phyloP scores from a whole-genome alignment of 352 stramenopile genomes.

The Stephanocyclus meneghinianus region DNA sequence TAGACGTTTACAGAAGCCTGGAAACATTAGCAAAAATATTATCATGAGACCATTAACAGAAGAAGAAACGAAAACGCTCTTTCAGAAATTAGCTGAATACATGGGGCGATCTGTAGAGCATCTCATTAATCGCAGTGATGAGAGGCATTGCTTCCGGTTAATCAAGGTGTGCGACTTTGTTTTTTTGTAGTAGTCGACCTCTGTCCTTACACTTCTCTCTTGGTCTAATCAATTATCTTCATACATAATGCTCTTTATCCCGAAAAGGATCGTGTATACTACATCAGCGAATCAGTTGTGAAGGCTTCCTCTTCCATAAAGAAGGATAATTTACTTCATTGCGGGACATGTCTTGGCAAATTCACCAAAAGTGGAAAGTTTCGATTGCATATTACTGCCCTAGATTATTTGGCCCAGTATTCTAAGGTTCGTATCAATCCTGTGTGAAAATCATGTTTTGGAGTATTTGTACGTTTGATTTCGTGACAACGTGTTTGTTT shows the following conservation, averaged over 20 bases:
- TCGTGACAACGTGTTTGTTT: slow-evolving; percentile 3
- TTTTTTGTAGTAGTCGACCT: not conserved
- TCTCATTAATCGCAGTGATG: slow-evolving; percentile 94
- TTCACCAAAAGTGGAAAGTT: slow-evolving; percentile 99
- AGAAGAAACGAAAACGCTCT: slow-evolving; percentile 96
- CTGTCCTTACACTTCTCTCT: not conserved
- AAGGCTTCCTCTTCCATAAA: slow-evolving; percentile 91
- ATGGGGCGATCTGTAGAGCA: slow-evolving; percentile 96
- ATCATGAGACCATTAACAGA: slow-evolving; percentile 96
- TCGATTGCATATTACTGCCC: slow-evolving; percentile 95
- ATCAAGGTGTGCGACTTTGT: slow-evolving; percentile 81
- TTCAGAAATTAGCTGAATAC: slow-evolving; percentile 98
- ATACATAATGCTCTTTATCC: not conserved
- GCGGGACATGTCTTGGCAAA: slow-evolving; percentile 97
- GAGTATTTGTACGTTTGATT: slow-evolving; percentile 1
- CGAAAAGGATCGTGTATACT: slow-evolving; percentile 94
- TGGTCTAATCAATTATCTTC: not conserved
- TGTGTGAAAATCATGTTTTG: slow-evolving; percentile 5
- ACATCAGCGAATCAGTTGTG: slow-evolving; percentile 95
- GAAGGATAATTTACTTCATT: slow-evolving; percentile 92
- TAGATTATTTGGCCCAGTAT: slow-evolving; percentile 98
- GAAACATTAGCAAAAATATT: not conserved
- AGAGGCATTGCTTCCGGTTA: slow-evolving; percentile 96
- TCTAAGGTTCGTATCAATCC: slow-evolving; percentile 85
- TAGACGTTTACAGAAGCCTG: too few relatives aligned